Evolutionary conservation across 495 filamentous ascomycete genomes (phyloP).

Genomic region (Paragyromitra xinjiangensis): DNA sequence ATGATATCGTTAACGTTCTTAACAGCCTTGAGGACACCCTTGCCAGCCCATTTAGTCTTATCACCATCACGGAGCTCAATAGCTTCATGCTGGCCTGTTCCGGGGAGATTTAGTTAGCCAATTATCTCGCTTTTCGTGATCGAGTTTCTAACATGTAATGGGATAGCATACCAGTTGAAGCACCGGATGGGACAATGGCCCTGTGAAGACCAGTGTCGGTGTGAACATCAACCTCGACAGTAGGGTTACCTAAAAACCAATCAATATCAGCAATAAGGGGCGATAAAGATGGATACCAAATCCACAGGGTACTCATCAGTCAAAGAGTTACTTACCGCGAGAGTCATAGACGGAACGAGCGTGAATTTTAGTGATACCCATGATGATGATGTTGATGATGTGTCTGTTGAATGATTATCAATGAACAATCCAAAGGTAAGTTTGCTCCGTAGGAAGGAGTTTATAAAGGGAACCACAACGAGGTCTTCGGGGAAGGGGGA

Average conservation of each 20-base stretch:
- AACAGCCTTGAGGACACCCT: slow-evolving; percentile 96
- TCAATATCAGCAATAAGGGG: slow-evolving; percentile 14
- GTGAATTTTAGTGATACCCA: slow-evolving; percentile 98
- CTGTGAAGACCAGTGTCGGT: slow-evolving; percentile 93
- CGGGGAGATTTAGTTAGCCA: slow-evolving; percentile 20
- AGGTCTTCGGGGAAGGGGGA: slow-evolving; percentile 24
- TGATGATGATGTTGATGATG: slow-evolving; percentile 72
- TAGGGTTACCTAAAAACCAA: slow-evolving; percentile 54
- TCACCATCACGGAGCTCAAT: slow-evolving; percentile 98
- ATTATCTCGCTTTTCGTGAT: slow-evolving; percentile 38
- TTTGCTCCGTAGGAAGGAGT: slow-evolving; percentile 27
- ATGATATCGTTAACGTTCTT: slow-evolving; percentile 95
- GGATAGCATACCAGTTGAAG: slow-evolving; percentile 82
- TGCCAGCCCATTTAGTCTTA: slow-evolving; percentile 95
- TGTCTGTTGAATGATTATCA: slow-evolving; percentile 40
- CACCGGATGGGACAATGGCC: slow-evolving; percentile 97
- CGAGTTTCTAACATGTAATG: neutral
- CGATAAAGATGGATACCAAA: slow-evolving; percentile 11
- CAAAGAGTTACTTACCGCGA: slow-evolving; percentile 71
- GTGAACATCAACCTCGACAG: slow-evolving; percentile 87
- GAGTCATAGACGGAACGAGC: slow-evolving; percentile 99
- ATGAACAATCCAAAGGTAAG: slow-evolving; percentile 16
- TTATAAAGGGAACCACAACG: slow-evolving; percentile 47
- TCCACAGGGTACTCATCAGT: slow-evolving; percentile 63
- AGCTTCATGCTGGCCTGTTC: slow-evolving; percentile 92